These are phyloP conservation scores for Globisporangium polare DNA, from an alignment of 352 stramenopile genomes.

Conservation along the genomic window DNA sequence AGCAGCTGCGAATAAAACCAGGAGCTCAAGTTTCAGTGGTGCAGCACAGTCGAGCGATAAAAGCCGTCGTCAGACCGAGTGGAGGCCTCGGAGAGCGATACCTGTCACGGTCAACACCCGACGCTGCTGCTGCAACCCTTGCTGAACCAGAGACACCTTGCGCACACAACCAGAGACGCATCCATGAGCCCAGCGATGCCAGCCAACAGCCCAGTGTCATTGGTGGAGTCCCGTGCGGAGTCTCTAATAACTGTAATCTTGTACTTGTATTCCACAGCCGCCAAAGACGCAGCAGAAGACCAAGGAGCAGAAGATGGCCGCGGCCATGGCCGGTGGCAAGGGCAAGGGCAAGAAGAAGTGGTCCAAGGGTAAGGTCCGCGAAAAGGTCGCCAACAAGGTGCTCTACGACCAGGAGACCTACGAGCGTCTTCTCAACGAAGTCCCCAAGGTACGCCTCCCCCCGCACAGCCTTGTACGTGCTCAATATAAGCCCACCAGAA, in stretches of 20 bases:
- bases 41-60: too few relatives aligned
- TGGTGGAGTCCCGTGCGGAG: neutral
- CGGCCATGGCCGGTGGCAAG: constrained; percentile 96
- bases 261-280: constrained; percentile 51
- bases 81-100: neutral
- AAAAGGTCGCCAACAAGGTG: constrained; percentile 99
- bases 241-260: neutral
- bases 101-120: neutral
- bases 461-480: neutral
- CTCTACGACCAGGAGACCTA: constrained; percentile 99
- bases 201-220: neutral
- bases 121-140: neutral
- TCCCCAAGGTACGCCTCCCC: constrained; percentile 87
- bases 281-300: constrained; percentile 99
- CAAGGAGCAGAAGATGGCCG: constrained; percentile 99
- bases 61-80: too few relatives aligned
- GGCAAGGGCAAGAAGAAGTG: constrained; percentile 99
- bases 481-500: neutral
- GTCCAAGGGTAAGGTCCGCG: constrained; percentile 99
- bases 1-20: too few relatives aligned
- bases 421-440: constrained; percentile 96
- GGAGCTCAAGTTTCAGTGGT: too few relatives aligned
- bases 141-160: neutral
- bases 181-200: neutral
- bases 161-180: neutral